These are phyloP conservation scores for Chenopodium quinoa DNA, from an alignment of 148 eudicot genomes.

Conservation along the genomic window DNA sequence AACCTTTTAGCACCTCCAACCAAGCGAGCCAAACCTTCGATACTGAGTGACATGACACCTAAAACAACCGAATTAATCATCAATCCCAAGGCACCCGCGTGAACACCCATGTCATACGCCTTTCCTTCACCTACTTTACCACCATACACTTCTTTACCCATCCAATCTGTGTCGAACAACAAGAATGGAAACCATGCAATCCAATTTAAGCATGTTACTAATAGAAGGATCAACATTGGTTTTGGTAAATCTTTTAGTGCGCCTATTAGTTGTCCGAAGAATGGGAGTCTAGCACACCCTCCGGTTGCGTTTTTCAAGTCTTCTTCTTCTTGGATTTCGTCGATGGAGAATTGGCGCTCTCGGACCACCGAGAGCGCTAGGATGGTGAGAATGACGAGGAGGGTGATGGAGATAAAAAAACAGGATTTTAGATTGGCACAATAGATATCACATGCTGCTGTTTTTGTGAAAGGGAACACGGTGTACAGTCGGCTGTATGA, in stretches of 20 bases:
- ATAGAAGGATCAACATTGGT: conserved; percentile 52
- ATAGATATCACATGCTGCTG: conserved; percentile 47
- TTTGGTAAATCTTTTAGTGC: conserved; percentile 44
- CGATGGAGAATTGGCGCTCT: conserved; percentile 32
- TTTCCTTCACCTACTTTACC: conserved; percentile 42
- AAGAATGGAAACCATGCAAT: conserved; percentile 64
- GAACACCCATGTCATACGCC: conserved; percentile 43
- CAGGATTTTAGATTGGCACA: conserved; percentile 58
- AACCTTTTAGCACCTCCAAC: conserved; percentile 41
- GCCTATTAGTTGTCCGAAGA: conserved; percentile 40
- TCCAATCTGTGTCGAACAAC: conserved; percentile 62
- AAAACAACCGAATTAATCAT: conserved; percentile 40
- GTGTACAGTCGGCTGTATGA: conserved; percentile 37
- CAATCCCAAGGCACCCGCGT: conserved; percentile 44
- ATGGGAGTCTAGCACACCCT: conserved; percentile 19
- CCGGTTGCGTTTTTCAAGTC: conserved; percentile 10
- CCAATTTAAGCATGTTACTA: conserved; percentile 60
- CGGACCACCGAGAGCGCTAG: conserved; percentile 31
- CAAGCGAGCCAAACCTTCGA: conserved; percentile 33
- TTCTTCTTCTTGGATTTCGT: conserved; percentile 17
- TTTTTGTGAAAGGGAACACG: conserved; percentile 42
- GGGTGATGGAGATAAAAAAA: conserved; percentile 45
- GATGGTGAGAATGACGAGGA: conserved; percentile 31
- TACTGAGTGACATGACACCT: conserved; percentile 36
- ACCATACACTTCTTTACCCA: conserved; percentile 60